Conservation (phyloP, 2,329 filamentous ascomycete genomes). For the Neonectria punicea region DNA sequence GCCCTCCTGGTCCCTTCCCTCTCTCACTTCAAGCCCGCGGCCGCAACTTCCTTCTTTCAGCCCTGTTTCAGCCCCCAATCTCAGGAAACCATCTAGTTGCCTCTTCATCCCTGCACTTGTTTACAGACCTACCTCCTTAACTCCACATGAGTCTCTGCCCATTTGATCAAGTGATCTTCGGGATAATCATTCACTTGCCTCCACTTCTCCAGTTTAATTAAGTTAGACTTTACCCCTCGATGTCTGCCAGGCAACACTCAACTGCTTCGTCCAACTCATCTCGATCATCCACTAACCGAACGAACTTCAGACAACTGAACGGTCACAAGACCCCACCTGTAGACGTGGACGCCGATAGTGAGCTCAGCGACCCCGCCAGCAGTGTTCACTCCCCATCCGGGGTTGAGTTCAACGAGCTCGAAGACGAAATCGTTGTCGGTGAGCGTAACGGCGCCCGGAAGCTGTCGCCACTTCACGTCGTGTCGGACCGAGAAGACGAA, state of each 20-base stretch:
- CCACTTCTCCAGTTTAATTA: neutral
- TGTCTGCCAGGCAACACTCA: neutral
- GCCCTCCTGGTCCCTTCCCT: constrained; percentile 1
- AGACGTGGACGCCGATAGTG: constrained; percentile 53
- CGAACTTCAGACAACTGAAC: constrained; percentile 42
- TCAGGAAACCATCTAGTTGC: constrained; percentile 8
- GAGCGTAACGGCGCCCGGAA: constrained; percentile 54
- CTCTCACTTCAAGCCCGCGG: constrained; percentile 1
- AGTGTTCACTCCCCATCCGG: constrained; percentile 52
- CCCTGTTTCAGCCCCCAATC: constrained; percentile 18
- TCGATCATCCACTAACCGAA: constrained; percentile 38
- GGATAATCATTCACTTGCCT: constrained; percentile 6
- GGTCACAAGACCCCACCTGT: constrained; percentile 47
- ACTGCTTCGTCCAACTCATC: constrained; percentile 6
- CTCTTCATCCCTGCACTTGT: neutral
- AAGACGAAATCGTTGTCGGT: constrained; percentile 65
- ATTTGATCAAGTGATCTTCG: constrained; percentile 14
- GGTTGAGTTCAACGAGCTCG: constrained; percentile 51
- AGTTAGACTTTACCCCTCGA: neutral
- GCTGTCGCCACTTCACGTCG: constrained; percentile 47
- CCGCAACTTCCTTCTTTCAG: constrained; percentile 16
- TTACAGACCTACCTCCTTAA: neutral
- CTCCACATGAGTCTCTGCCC: neutral
- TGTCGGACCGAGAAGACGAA: constrained; percentile 54
- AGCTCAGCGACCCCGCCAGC: constrained; percentile 56